Conservation (phyloP, 1,139 yeast genomes). For the Zhuliangozyma blackwelliae region DNA sequence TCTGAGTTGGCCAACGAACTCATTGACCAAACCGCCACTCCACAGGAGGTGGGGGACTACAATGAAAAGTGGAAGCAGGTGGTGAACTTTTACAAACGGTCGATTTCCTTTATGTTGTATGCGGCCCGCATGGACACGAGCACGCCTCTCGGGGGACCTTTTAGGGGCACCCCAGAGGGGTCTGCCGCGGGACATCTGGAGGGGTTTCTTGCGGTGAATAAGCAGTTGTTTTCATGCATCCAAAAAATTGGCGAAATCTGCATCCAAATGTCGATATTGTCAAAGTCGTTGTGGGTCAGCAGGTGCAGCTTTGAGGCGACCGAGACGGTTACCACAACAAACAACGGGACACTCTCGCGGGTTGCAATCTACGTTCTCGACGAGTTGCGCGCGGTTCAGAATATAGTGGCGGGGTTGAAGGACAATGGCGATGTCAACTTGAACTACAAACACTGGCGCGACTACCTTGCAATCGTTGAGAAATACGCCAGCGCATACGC, state of each 20-base stretch:
- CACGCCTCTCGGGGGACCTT: not conserved
- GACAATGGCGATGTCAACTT: slow-evolving; percentile 7
- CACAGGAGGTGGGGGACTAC: slow-evolving; percentile 6
- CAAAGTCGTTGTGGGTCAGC: slow-evolving; percentile 39
- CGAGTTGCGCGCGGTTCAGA: slow-evolving; percentile 23
- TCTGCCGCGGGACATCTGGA: not conserved
- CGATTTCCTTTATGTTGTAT: slow-evolving; percentile 25
- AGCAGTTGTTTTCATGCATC: slow-evolving; percentile 19
- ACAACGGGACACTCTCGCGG: slow-evolving; percentile 39
- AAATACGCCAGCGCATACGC: slow-evolving; percentile 40
- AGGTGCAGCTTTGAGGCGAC: slow-evolving; percentile 24
- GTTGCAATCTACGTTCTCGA: slow-evolving; percentile 38
- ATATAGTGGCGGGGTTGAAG: slow-evolving; percentile 14
- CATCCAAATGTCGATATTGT: slow-evolving; percentile 38
- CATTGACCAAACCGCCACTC: slow-evolving; percentile 20
- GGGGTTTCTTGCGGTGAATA: slow-evolving; percentile 4
- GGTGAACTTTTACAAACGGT: slow-evolving; percentile 26
- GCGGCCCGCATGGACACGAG: slow-evolving; percentile 13
- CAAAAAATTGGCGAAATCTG: slow-evolving; percentile 27
- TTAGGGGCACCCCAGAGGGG: no score
- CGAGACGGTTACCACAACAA: slow-evolving; percentile 27
- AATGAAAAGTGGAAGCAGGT: slow-evolving; percentile 38
- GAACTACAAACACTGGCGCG: slow-evolving; percentile 27
- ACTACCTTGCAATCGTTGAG: slow-evolving; percentile 28
- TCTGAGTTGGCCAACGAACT: slow-evolving; percentile 35